Conservation (phyloP, 176 grass and related monocot genomes). For the Alopecurus myosuroides region DNA sequence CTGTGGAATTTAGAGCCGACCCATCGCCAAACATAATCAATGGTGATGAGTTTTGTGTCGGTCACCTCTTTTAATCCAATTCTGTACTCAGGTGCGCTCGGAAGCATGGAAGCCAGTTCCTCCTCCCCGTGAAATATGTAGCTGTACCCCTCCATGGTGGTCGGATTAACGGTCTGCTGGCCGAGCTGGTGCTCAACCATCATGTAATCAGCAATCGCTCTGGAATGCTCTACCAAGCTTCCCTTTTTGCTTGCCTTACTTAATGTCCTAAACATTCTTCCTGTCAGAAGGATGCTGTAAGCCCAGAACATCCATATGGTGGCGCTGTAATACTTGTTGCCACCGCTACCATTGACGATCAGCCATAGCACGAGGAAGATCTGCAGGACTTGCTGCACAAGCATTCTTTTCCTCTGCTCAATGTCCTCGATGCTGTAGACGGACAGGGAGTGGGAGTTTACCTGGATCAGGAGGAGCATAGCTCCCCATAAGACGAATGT, state of each 20-base stretch:
- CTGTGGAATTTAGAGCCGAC: not conserved
- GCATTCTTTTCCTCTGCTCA: conserved; percentile 1
- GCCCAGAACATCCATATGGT: not conserved
- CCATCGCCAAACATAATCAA: not conserved
- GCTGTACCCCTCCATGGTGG: not conserved
- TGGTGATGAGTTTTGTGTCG: not conserved
- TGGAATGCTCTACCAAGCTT: not conserved
- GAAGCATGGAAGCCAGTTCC: not conserved
- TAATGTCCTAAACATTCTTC: not conserved
- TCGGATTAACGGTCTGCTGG: no score
- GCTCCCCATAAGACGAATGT: conserved; percentile 14
- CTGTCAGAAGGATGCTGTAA: not conserved
- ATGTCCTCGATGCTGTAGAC: conserved; percentile 3
- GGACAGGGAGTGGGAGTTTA: not conserved
- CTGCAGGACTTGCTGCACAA: not conserved
- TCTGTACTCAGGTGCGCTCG: not conserved
- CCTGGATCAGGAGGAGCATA: conserved; percentile 1
- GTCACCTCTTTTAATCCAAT: not conserved
- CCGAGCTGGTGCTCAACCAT: not conserved
- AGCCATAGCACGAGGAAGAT: not conserved
- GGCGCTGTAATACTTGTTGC: not conserved
- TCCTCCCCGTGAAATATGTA: not conserved
- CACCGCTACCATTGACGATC: not conserved
- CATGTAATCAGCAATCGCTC: not conserved
- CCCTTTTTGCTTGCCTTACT: not conserved